A percentile compares a stretch with the other conserved stretches of the same genome.
phyloP scores from a whole-genome alignment of 306 rosid genomes.

The Pueraria montana region DNA sequence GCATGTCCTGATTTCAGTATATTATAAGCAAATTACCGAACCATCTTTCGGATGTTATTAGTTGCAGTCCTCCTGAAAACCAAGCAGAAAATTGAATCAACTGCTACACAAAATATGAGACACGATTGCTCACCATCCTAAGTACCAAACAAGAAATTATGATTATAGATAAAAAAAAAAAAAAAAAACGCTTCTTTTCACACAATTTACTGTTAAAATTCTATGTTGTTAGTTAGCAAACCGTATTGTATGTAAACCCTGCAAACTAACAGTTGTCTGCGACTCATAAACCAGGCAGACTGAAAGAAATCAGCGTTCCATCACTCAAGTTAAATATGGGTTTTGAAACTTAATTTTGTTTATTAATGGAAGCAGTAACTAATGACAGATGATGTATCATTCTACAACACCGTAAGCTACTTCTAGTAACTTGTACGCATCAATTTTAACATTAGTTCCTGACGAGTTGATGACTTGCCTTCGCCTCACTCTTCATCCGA shows the following conservation, averaged over 20 bases:
- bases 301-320: neutral
- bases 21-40: constrained; percentile 25
- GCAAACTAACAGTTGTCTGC: neutral
- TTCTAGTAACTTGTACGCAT: neutral
- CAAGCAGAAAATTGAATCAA: constrained; percentile 49
- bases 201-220: constrained; percentile 3
- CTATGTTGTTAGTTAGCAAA: neutral
- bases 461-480: neutral
- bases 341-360: constrained; percentile 17
- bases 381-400: neutral
- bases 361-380: constrained; percentile 5
- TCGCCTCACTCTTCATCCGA: neutral
- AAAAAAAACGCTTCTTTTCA: neutral
- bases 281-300: neutral
- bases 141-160: neutral
- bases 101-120: constrained; percentile 4
- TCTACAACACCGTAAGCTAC: neutral
- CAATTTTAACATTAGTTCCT: constrained; percentile 5
- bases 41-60: constrained; percentile 44
- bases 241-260: neutral
- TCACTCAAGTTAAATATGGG: neutral
- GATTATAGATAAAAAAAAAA: neutral
- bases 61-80: constrained; percentile 56
- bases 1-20: constrained; percentile 46
- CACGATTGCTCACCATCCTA: neutral